Base-by-base conservation (phyloP, 352 stramenopile species). In the Pythium coloratum region DNA sequence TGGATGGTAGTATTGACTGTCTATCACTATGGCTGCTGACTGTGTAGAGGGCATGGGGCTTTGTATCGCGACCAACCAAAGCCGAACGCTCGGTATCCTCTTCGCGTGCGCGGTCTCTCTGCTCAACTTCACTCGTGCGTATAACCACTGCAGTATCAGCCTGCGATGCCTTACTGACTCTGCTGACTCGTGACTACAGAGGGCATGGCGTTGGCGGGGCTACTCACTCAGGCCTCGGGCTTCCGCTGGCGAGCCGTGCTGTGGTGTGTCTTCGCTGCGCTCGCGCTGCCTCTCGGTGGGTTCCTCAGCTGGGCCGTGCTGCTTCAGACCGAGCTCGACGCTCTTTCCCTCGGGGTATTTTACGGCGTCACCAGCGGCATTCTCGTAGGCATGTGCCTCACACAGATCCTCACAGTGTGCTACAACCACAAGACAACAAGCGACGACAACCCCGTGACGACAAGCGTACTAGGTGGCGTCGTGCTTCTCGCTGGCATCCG, bases 231-330 rank as follows among this genome's bases (percentile, higher is more conserved):
- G 55, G 36, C 69, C 0, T 69, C 54, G 0, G 69, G 63, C n/a
- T 49, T 61, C 5, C 69, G 69, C 6, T 75, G 69, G 69, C 69
- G 69, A 1, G 69, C 62, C 0, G 69, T 75, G 44, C 59, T 75
- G 0, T 75, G 69, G 69, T 75, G 69, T 28, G 55, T 66, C 8
- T 50, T 75, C 8, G 57, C 63, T 2, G 69, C 69, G 38, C 59
- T 75, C 3, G 69, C 59, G 2, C 55, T 75, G 2, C 69, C 69
- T 12, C 59, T 75, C 18, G 69, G 69, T 12, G 69, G 55, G 2
- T 54, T 76, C 32, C 34, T 76, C 49, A 40, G 59, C 9, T 76
- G 69, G 69, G 55, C 18, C 12, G 13, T 70, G 20, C 20, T 71
- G 6, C 38, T 70, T 5, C 32, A 71, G 57, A 70, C 61, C 0